Percentiles rank a stretch among this genome's conserved stretches.
These are phyloP conservation scores for Aspergillus sparsus DNA, from an alignment of 495 filamentous ascomycete species.

Conservation along the genomic window DNA sequence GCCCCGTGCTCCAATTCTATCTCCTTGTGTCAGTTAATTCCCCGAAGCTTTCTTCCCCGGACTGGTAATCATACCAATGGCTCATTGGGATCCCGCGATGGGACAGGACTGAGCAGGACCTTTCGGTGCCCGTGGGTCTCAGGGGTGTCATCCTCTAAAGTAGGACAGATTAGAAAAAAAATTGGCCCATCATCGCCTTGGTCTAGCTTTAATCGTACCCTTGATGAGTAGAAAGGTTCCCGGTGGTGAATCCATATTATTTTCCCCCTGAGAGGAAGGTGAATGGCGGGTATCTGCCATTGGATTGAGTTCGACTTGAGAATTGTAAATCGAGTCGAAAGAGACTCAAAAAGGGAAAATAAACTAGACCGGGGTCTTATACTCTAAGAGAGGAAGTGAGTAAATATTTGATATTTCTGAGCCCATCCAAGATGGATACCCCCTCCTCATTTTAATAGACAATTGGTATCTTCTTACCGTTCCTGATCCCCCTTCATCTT, in stretches of 20 bases:
- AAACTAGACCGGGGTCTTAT: too few relatives aligned
- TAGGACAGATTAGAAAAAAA: neutral
- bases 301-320: constrained; percentile 13
- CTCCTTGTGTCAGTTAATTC: neutral
- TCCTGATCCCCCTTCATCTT: neutral
- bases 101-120: constrained; percentile 34
- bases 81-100: constrained; percentile 37
- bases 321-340: too few relatives aligned
- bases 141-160: constrained; percentile 22
- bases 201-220: constrained; percentile 19
- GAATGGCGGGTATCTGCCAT: constrained; percentile 18
- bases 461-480: neutral
- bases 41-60: neutral
- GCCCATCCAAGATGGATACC: neutral
- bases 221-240: constrained; percentile 38
- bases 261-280: constrained; percentile 10
- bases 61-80: constrained; percentile 29
- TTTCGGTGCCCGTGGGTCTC: constrained; percentile 22
- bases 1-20: constrained; percentile 38
- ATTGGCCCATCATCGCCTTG: neutral
- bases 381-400: too few relatives aligned
- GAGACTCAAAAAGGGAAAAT: neutral
- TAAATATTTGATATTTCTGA: neutral
- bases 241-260: constrained; percentile 20
- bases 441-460: neutral